Evolutionary conservation across 2,329 filamentous ascomycete species (phyloP).

Genomic region (Trichoderma polysporum): DNA sequence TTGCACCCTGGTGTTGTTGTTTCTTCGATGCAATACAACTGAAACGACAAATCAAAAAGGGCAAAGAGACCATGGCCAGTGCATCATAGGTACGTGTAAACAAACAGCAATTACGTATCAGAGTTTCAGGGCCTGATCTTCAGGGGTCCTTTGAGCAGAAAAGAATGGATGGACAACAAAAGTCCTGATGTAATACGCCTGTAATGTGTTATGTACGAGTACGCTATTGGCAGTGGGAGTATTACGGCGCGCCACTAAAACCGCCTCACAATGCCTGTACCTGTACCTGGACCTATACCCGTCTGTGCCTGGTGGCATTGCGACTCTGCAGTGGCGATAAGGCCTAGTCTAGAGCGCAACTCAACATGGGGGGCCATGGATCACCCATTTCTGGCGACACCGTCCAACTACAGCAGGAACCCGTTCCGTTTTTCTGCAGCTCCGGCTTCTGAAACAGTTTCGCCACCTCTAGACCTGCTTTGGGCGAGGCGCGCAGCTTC

Average conservation of each 20-base stretch:
- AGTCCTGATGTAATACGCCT: background rate
- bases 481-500: background rate
- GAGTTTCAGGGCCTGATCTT: background rate
- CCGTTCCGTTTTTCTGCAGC: background rate
- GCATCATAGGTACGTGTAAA: no score
- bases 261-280: background rate
- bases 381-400: background rate
- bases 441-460: slow-evolving; percentile 4
- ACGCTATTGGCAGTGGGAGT: background rate
- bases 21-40: no score
- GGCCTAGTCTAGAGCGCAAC: background rate
- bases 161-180: background rate
- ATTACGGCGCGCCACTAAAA: background rate
- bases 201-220: background rate
- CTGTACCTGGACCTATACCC: background rate
- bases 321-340: slow-evolving; percentile 9
- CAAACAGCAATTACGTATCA: background rate
- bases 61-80: no score
- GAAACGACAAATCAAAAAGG: no score
- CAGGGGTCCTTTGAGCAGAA: background rate
- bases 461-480: slow-evolving; percentile 1
- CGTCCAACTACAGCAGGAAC: slow-evolving; percentile 17
- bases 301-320: background rate
- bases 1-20: no score
- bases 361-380: background rate